Conservation (phyloP, 2,329 filamentous ascomycete species). For the Cryphonectria carpinicola region DNA sequence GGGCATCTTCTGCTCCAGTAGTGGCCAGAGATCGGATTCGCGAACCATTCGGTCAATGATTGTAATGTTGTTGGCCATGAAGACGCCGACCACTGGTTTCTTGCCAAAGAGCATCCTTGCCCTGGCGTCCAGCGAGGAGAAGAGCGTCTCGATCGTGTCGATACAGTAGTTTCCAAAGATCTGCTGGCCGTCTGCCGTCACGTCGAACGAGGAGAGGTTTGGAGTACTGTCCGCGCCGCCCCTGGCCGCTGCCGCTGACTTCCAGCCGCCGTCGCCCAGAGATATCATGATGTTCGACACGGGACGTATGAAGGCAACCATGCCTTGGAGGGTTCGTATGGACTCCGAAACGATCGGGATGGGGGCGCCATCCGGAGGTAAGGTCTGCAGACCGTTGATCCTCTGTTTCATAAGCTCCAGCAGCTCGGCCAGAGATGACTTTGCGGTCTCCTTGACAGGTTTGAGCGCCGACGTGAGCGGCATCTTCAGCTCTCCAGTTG, state of each 20-base stretch:
- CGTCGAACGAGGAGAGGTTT: constrained; percentile 78
- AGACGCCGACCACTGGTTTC: constrained; percentile 82
- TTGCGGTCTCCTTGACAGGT: constrained; percentile 89
- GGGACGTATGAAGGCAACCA: constrained; percentile 84
- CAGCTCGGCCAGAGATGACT: constrained; percentile 79
- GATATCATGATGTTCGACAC: constrained; percentile 90
- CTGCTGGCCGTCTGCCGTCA: constrained; percentile 83
- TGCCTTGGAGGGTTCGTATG: constrained; percentile 82
- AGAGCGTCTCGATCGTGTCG: constrained; percentile 83
- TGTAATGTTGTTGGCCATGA: constrained; percentile 85
- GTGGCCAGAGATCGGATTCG: constrained; percentile 74
- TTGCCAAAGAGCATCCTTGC: constrained; percentile 73
- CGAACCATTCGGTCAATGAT: constrained; percentile 84
- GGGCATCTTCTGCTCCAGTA: constrained; percentile 69
- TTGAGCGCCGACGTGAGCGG: constrained; percentile 84
- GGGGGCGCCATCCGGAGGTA: constrained; percentile 79
- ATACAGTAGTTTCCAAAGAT: constrained; percentile 89
- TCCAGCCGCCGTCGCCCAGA: constrained; percentile 91
- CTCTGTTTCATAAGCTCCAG: constrained; percentile 81
- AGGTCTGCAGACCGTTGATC: constrained; percentile 64
- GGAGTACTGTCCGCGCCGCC: constrained; percentile 67
- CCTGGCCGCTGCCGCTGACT: constrained; percentile 55
- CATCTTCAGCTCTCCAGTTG: constrained; percentile 83
- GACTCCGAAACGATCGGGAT: constrained; percentile 80
- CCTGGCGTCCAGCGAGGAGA: constrained; percentile 76